phyloP scores from a whole-genome alignment of 2,329 filamentous ascomycete species.

The Akanthomyces muscarius region DNA sequence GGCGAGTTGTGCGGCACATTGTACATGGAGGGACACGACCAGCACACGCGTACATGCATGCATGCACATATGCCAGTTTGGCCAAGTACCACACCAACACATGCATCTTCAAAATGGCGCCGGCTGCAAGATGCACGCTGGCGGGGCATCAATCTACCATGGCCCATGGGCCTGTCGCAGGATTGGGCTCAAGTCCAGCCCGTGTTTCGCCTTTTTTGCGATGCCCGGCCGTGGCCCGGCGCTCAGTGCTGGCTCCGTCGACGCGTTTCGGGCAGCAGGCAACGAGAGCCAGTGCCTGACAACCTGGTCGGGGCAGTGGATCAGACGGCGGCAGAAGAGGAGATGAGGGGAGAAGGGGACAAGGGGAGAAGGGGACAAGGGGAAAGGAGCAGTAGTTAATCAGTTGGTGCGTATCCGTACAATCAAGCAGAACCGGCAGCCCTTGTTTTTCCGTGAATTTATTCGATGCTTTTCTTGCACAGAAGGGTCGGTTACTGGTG shows the following conservation, averaged over 20 bases:
- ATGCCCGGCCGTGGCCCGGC: background rate
- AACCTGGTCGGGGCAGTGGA: background rate
- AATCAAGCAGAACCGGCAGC: too few species aligned
- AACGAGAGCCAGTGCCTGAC: background rate
- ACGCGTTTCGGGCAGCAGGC: conserved; percentile 3
- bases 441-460: background rate
- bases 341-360: background rate
- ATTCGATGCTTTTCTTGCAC: background rate
- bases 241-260: background rate
- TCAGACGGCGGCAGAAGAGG: conserved; percentile 1
- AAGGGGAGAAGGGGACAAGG: background rate
- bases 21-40: background rate
- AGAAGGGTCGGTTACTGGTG: background rate
- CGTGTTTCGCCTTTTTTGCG: conserved; percentile 11
- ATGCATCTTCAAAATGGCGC: conserved; percentile 13
- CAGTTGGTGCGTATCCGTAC: background rate
- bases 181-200: conserved; percentile 8
- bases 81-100: background rate
- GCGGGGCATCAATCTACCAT: conserved; percentile 8
- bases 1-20: background rate
- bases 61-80: background rate
- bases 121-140: background rate
- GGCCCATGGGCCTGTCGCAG: conserved; percentile 8
- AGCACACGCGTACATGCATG: background rate
- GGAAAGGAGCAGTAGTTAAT: background rate